Evolutionary conservation across 75 land plant species (phyloP).

Genomic region (Selaginella tamariscina): DNA sequence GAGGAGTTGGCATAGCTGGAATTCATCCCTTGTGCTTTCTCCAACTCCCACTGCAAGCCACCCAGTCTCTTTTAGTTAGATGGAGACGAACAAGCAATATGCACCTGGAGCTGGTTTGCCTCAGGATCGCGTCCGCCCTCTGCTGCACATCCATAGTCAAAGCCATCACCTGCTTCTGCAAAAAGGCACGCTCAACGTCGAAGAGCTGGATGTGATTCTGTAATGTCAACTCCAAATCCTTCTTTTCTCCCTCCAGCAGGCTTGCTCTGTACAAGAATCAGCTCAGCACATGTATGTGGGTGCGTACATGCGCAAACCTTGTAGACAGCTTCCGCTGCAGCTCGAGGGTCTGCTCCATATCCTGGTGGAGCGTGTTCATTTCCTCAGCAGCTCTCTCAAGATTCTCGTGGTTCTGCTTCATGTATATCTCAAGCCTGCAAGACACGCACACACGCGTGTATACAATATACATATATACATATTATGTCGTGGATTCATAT

Average conservation of each 20-base stretch:
- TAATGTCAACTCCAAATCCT: neutral
- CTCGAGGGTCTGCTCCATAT: slow-evolving; percentile 7
- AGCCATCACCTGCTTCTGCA: neutral
- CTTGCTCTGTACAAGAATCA: neutral
- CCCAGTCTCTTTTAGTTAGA: neutral
- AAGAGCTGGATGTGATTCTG: neutral
- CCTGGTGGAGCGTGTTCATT: slow-evolving; percentile 5
- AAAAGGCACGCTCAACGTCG: neutral
- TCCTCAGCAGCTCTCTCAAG: slow-evolving; percentile 4
- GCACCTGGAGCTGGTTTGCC: neutral
- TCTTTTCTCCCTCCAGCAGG: slow-evolving; percentile 5
- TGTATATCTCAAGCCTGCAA: slow-evolving; percentile 9
- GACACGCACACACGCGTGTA: neutral
- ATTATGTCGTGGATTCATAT: neutral
- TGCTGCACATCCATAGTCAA: neutral
- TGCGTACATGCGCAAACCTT: neutral
- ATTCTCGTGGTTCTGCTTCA: slow-evolving; percentile 7
- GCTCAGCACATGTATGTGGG: neutral
- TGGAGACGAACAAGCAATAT: neutral
- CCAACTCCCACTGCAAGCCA: slow-evolving; percentile 6
- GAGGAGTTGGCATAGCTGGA: neutral
- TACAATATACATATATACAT: neutral
- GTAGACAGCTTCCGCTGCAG: neutral
- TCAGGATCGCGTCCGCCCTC: neutral
- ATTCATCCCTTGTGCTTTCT: neutral